Evolutionary conservation across 805 yeast genomes (phyloP).

Genomic region (Lipomyces sp.): DNA sequence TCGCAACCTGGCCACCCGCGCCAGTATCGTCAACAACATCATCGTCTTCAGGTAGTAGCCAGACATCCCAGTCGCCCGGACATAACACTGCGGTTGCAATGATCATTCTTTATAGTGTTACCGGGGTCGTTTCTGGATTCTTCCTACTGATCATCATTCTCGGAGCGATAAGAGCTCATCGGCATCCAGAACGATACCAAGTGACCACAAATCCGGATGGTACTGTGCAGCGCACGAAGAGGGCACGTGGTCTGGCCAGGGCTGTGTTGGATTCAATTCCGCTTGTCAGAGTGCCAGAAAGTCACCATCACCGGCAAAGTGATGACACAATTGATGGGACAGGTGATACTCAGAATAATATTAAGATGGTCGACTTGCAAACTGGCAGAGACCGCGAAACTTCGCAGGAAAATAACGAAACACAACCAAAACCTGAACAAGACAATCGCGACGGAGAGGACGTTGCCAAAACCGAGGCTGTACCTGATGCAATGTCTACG

Average conservation of each 20-base stretch:
- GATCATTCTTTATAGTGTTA: conserved; percentile 43
- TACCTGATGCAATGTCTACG: background rate
- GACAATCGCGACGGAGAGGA: conserved; percentile 3
- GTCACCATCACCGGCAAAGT: conserved; percentile 4
- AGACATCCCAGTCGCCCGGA: background rate
- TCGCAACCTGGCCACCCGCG: conserved; percentile 16
- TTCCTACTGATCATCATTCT: conserved; percentile 43
- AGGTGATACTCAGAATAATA: background rate
- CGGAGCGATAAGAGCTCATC: conserved; percentile 46
- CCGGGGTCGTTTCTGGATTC: conserved; percentile 43
- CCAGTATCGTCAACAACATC: background rate
- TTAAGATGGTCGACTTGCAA: conserved; percentile 16
- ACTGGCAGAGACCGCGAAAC: background rate
- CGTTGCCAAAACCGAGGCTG: background rate
- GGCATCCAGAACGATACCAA: conserved; percentile 46
- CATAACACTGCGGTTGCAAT: conserved; percentile 41
- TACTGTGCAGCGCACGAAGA: conserved; percentile 30
- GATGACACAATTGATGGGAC: background rate
- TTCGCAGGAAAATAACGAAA: background rate
- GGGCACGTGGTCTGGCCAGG: conserved; percentile 47
- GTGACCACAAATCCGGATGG: conserved; percentile 31
- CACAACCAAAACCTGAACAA: background rate
- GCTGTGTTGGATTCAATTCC: conserved; percentile 48
- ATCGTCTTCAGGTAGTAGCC: background rate
- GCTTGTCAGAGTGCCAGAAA: conserved; percentile 39